Conservation (phyloP, 1,139 yeast species). For the Zygoascus hellenicus region DNA sequence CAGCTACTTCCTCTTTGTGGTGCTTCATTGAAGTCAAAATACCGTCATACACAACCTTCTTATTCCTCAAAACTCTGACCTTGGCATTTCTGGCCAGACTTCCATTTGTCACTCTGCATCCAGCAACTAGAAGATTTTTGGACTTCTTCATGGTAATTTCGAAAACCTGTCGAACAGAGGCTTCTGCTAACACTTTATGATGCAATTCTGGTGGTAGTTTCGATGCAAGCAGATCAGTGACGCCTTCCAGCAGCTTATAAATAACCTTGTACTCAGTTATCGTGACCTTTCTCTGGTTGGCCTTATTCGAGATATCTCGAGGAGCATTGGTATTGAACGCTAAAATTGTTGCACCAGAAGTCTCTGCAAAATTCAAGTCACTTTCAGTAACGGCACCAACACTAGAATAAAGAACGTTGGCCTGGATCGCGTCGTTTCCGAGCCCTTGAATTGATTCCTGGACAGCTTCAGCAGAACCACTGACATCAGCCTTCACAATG, state of each 20-base stretch:
- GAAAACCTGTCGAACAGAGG: constrained; percentile 66
- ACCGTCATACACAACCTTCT: constrained; percentile 58
- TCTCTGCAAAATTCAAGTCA: constrained; percentile 75
- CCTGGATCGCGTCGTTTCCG: constrained; percentile 79
- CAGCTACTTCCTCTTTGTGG: constrained; percentile 71
- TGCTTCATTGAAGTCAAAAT: constrained; percentile 69
- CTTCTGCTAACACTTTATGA: constrained; percentile 61
- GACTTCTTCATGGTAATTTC: constrained; percentile 49
- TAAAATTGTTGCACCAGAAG: constrained; percentile 65
- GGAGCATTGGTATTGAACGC: constrained; percentile 75
- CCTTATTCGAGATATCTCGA: constrained; percentile 56
- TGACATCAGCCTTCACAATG: constrained; percentile 84
- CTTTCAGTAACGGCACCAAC: constrained; percentile 85
- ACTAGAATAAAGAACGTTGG: constrained; percentile 61
- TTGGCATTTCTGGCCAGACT: constrained; percentile 51
- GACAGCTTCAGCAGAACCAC: constrained; percentile 60
- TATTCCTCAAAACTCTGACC: constrained; percentile 57
- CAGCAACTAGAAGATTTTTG: constrained; percentile 63
- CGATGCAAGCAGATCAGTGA: constrained; percentile 57
- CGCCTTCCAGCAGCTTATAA: constrained; percentile 81
- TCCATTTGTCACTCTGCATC: constrained; percentile 79
- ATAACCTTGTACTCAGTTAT: constrained; percentile 71
- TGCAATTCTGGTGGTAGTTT: constrained; percentile 65
- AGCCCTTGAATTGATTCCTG: constrained; percentile 71
- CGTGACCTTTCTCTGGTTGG: constrained; percentile 53